These are phyloP conservation scores for Geosmithia morbida DNA, from an alignment of 2,329 filamentous ascomycete genomes.

Conservation along the genomic window DNA sequence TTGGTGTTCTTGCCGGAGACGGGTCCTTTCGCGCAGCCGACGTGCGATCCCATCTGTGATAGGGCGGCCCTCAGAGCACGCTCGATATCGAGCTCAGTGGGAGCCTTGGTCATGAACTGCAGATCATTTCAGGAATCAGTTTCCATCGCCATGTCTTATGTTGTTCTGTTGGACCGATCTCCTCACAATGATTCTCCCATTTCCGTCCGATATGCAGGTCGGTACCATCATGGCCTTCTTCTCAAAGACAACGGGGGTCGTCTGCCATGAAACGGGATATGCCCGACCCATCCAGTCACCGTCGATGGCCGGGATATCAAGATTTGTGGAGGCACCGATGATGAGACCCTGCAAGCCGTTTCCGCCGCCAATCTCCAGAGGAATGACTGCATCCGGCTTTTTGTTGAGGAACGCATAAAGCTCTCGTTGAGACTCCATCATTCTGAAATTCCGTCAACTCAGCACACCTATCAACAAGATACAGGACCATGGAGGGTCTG, in stretches of 20 bases:
- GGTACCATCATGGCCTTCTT: conserved; percentile 30
- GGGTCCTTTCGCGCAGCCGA: conserved; percentile 31
- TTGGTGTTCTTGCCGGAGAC: conserved; percentile 32
- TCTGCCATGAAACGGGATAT: conserved; percentile 40
- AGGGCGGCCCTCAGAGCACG: conserved; percentile 33
- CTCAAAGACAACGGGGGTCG: conserved; percentile 35
- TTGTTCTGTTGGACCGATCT: neutral
- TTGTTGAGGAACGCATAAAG: conserved; percentile 33
- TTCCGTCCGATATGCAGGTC: conserved; percentile 33
- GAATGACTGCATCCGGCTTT: conserved; percentile 39
- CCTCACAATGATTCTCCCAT: conserved; percentile 28
- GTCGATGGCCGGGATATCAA: conserved; percentile 35
- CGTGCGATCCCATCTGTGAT: conserved; percentile 39
- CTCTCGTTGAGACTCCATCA: conserved; percentile 32
- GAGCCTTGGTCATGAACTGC: conserved; percentile 26
- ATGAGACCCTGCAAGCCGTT: conserved; percentile 48
- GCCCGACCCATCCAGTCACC: conserved; percentile 44
- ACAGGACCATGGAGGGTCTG: neutral
- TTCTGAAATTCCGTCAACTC: conserved; percentile 4
- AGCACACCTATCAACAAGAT: neutral
- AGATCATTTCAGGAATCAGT: neutral
- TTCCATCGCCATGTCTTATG: neutral
- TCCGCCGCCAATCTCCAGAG: conserved; percentile 50
- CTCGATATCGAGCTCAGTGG: conserved; percentile 32
- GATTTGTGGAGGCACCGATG: conserved; percentile 35